These are phyloP conservation scores for Poa pratensis DNA, from an alignment of 176 grass and related monocot genomes.

Conservation along the genomic window DNA sequence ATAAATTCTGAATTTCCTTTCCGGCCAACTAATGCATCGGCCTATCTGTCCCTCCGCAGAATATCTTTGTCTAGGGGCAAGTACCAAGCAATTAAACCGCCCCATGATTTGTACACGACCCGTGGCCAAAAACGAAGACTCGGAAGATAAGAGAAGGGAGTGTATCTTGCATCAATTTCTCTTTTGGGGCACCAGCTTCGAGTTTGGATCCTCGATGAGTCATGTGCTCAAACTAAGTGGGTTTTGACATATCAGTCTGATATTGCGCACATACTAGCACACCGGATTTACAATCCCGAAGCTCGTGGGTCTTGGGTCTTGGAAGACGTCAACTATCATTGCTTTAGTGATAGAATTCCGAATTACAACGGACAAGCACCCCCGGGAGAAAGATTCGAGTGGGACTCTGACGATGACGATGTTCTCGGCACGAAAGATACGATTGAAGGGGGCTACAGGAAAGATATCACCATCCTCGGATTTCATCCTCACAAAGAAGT, in stretches of 20 bases:
- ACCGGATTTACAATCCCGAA: background rate
- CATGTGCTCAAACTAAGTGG: background rate
- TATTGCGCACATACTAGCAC: background rate
- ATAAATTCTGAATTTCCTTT: background rate
- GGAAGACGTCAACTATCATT: background rate
- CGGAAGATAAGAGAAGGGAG: background rate
- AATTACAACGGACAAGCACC: background rate
- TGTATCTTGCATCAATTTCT: background rate
- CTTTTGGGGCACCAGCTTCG: background rate
- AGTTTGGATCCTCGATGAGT: conserved; percentile 2
- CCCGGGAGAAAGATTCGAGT: background rate
- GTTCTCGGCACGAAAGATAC: background rate
- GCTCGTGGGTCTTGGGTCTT: background rate
- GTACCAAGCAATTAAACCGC: background rate
- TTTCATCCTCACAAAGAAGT: conserved; percentile 3
- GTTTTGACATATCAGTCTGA: background rate
- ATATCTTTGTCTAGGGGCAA: background rate
- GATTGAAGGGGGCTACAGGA: background rate
- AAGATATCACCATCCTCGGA: background rate
- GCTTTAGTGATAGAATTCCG: background rate
- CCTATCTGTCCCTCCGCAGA: background rate
- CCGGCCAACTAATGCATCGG: background rate
- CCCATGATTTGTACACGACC: too few species aligned
- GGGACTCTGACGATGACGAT: background rate
- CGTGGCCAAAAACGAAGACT: background rate